Evolutionary conservation across 31 red algal species (phyloP), one percentile per base, ranked within the genome.

Genomic region (Endocladia muricata): DNA sequence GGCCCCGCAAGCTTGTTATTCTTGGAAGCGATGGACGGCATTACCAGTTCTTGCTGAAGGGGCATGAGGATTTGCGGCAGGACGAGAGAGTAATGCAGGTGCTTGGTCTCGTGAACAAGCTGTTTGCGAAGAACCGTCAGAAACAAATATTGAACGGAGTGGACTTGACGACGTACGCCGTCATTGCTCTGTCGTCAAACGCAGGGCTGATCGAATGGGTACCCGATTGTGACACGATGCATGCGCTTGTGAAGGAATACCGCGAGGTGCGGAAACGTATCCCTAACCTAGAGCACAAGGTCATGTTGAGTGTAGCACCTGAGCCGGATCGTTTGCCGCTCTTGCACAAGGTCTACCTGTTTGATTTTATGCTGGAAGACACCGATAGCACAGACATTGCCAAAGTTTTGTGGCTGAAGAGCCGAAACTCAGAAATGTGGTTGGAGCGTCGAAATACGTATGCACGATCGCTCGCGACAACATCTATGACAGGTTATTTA

Each of bases 21-120:
- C 82, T 92, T 40, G 96, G 96, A 25, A 85, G 72, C 63, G 96
- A 99, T 74, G 92, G 96, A 47, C 29, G 79, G 31, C 82, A 95
- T 66, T 91, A 99, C 73, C 55, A 83, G 33, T 99, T 99, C 71
- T 77, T 99, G 38, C 69, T 99, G 56, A 99, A 99, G 66, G 96
- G 96, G 19, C 96, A 95, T 86, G 96, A 99, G 40, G 96, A 95
- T 70, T 63, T 99, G 37, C 77, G 96, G 8, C 96, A 95, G 76
- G 96, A 99, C 68, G 96, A 99, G 79, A 55, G 96, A 30, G 96
- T 99, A 4, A 94, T 95, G 88, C 96, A 99, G 72, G 81, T 94
- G 7, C 93, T 99, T 48, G 74, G 88, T 30, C 76, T 99, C 23
- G 81, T 99, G 35, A 99, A 99, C 75, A 83, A 89, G 74, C 68